Base-by-base conservation (phyloP, 306 rosid species). In the Fragaria ananassa region DNA sequence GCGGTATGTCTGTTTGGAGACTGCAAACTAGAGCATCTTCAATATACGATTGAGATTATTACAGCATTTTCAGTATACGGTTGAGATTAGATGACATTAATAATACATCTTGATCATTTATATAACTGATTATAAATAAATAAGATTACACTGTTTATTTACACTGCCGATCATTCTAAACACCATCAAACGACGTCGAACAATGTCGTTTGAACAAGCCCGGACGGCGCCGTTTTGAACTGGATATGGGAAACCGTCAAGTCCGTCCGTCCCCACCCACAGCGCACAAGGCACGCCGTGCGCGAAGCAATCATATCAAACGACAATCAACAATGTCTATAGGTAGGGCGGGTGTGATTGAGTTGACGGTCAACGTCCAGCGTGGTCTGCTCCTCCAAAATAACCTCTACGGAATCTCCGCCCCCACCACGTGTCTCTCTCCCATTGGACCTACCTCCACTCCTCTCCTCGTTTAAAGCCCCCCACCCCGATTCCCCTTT, bases 321-420 rank as follows among this genome's bases (percentile, higher is more conserved):
- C 58, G 78, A 74, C 77, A 42, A 29, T 41, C 68, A 68, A 39
- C 51, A 39, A 49, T 17, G 66, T 25, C 0, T 27, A 1, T 4
- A 29, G n/a, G 18, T 42, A 31, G 35, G 35, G 35, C 1, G 12
- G 1, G 65, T 31, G 31, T 54, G 31, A 21, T 56, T 27, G 62
- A 27, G 62, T 68, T 86, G 86, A 81, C 83, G 34, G 86, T 86
- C 86, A 81, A 86, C 62, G 68, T 56, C 81, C 71, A 77, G 74
- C 76, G 71, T 61, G 74, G 57, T 54, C 25, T 34, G 23, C 46
- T 5, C 79, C 46, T 5, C 79, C 79, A 79, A 69, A 58, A 63
- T 25, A 44, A 75, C 17, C 70, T 73, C 84, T 49, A 79, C 80
- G 88, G 86, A 87, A 79, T 84, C 86, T 82, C 81, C 81, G 83